Evolutionary conservation across 441 rosid genomes (phyloP), one percentile per base, ranked within the genome.

Genomic region (Mallotus repandus): DNA sequence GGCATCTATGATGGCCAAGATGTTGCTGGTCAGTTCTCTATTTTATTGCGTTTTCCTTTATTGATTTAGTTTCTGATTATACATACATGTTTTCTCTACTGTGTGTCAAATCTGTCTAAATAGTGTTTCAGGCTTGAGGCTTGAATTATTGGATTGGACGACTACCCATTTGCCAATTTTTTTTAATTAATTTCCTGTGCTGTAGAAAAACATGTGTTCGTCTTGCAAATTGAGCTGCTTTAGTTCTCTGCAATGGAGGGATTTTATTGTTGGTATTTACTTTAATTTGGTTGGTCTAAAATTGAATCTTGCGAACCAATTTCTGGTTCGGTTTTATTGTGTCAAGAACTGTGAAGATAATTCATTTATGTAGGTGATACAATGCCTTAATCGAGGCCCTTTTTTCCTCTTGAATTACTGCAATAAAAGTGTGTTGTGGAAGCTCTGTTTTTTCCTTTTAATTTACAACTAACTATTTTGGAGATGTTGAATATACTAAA

Each of bases 1-100:
- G 99, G 99, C 65, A 58, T 88, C 79, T 94, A 94, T 72, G 94
- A 92, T 67, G 88, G 86, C 55, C 96, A 72, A 64, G 99, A 94
- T 79, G 96, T 91, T 50, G 99, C 99, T 72, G 99, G 99, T 92
- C 69, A 80, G 89, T 82, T 74, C 61, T 62, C 69, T n/a, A 5
- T 43, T 78, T 67, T 63, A 68, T n/a, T 25, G 35, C 70, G 14
- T 14, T 16, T 7, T 1, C 32, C 32, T 54, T 56, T 69, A 45
- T 56, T 32, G 59, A 11, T 71, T 71, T 71, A n/a, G 12, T n/a
- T 71, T 57, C 55, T 46, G 25, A 48, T 48, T 66, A 22, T 66
- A 16, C 41, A 4, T 38, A 38, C 7, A 38, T 38, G 41, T 38
- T 45, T 21, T 58, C 16, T 9, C 16, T 13, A 25, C 16, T 0